Percentiles rank a stretch among this genome's conserved stretches.
Evolutionary conservation across 176 grass and related monocot species (phyloP).

Genomic region (Triticum urartu): DNA sequence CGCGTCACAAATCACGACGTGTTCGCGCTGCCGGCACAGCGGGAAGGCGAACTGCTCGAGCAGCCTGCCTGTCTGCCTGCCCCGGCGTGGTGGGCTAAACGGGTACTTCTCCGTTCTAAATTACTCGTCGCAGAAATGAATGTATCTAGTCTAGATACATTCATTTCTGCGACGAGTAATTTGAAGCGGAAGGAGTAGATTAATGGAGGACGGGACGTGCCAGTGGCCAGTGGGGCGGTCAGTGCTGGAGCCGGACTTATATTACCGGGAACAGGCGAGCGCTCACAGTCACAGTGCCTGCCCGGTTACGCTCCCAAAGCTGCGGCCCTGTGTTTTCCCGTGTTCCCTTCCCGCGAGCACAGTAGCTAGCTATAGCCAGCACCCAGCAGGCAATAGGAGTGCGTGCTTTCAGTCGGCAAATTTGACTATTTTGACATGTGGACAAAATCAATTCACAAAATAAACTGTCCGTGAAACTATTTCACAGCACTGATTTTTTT

Average conservation of each 20-base stretch:
- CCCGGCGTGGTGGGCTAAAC: neutral
- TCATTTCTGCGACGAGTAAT: too few relatives aligned
- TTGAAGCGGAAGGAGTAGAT: neutral
- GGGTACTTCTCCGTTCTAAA: too few relatives aligned
- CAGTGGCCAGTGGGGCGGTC: neutral
- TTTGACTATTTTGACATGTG: too few relatives aligned
- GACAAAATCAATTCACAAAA: too few relatives aligned
- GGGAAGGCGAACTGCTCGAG: conserved; percentile 24
- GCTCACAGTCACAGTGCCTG: too few relatives aligned
- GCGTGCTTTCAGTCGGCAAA: neutral
- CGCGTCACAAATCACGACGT: neutral
- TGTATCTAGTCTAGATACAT: too few relatives aligned
- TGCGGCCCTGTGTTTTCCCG: neutral
- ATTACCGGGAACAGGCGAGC: conserved; percentile 2
- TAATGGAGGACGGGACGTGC: conserved; percentile 9
- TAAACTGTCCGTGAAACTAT: too few relatives aligned
- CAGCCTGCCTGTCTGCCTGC: neutral
- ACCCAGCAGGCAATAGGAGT: neutral
- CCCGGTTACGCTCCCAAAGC: neutral
- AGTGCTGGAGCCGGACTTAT: neutral
- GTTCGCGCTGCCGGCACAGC: neutral
- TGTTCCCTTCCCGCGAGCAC: neutral
- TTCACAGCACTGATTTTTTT: too few relatives aligned
- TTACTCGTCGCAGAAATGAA: too few relatives aligned
- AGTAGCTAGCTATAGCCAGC: neutral